Percentiles rank a stretch among this genome's conserved stretches.
Conservation (phyloP, 2,329 filamentous ascomycete species). For the Paecilomyces niveus region DNA sequence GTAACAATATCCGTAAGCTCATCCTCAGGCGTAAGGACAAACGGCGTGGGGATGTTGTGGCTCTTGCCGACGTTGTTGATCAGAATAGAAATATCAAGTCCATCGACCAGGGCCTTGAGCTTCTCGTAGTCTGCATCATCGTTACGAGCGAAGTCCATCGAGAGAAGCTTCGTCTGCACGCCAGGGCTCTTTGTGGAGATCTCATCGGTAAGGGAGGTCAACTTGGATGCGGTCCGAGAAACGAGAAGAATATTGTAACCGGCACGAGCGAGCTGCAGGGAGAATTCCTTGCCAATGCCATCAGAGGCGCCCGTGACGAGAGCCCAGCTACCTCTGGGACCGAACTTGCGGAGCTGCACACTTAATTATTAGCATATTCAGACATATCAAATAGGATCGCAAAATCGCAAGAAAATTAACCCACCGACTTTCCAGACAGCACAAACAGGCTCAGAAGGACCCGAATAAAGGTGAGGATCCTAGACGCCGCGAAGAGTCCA, state of each 20-base stretch:
- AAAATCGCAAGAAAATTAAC: conserved; percentile 8
- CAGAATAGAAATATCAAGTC: conserved; percentile 75
- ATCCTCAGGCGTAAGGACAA: conserved; percentile 67
- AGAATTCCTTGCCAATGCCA: conserved; percentile 94
- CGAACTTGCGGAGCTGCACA: conserved; percentile 75
- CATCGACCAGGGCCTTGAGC: conserved; percentile 60
- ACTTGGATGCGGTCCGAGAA: conserved; percentile 90
- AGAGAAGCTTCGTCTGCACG: conserved; percentile 67
- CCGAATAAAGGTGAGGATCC: conserved; percentile 52
- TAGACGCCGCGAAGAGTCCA: conserved; percentile 50
- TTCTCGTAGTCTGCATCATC: conserved; percentile 71
- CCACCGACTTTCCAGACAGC: conserved; percentile 47
- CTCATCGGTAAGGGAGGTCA: conserved; percentile 67
- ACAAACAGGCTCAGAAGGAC: conserved; percentile 64
- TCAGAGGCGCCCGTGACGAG: conserved; percentile 93
- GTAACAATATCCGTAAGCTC: conserved; percentile 88
- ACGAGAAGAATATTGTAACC: conserved; percentile 94
- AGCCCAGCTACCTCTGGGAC: conserved; percentile 86
- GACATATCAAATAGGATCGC: neutral
- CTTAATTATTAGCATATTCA: neutral
- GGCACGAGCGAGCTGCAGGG: conserved; percentile 77
- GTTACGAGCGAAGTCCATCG: conserved; percentile 88
- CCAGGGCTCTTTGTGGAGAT: conserved; percentile 61
- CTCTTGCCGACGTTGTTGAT: conserved; percentile 97
- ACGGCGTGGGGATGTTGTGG: conserved; percentile 86